Conservation (phyloP, 345 rosid species). For the Salix viminalis region DNA sequence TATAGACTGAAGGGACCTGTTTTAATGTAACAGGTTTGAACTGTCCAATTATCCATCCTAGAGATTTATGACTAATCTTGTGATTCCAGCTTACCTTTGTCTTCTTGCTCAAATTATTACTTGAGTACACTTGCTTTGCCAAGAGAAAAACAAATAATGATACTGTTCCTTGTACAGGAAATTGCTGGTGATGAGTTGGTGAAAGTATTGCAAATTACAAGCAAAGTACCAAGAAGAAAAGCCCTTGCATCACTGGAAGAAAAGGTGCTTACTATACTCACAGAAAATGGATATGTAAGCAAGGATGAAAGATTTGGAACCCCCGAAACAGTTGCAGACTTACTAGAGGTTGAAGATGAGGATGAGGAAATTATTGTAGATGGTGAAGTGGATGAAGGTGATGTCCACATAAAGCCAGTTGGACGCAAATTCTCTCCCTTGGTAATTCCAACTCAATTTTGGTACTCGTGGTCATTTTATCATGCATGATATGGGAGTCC, state of each 20-base stretch:
- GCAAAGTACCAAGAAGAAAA: conserved; percentile 87
- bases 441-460: conserved; percentile 41
- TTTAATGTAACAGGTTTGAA: not conserved
- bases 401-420: conserved; percentile 85
- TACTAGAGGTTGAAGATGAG: conserved; percentile 87
- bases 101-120: not conserved
- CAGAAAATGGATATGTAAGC: conserved; percentile 83
- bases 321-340: conserved; percentile 56
- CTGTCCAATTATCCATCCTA: not conserved
- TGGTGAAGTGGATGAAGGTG: conserved; percentile 99
- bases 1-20: not conserved
- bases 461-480: conserved; percentile 1
- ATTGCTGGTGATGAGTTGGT: conserved; percentile 78
- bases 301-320: conserved; percentile 48
- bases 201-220: conserved; percentile 67
- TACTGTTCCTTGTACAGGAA: conserved; percentile 44
- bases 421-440: conserved; percentile 62
- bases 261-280: conserved; percentile 61
- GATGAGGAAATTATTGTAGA: conserved; percentile 96
- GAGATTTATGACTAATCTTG: not conserved
- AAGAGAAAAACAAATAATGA: not conserved
- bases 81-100: not conserved
- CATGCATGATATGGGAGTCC: not conserved
- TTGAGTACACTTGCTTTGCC: not conserved
- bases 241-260: conserved; percentile 81